Conservation (phyloP, 225 moss, liverwort and hornwort species). For the Polytrichum commune region DNA sequence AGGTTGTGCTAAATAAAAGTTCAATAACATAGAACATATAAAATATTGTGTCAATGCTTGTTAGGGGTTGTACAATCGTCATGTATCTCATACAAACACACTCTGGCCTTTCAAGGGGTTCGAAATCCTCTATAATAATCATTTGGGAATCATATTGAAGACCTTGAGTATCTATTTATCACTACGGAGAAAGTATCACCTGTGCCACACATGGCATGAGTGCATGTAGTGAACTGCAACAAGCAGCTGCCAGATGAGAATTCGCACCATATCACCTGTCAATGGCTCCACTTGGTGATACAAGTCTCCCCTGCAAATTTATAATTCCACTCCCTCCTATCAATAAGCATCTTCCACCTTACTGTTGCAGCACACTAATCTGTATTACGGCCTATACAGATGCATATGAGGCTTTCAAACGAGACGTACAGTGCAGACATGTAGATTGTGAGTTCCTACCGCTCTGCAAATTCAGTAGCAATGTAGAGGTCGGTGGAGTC, state of each 20-base stretch:
- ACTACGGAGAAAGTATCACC: conserved; percentile 28
- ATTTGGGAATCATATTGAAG: too few species aligned
- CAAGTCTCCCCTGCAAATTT: conserved; percentile 68
- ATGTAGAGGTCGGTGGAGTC: conserved; percentile 82
- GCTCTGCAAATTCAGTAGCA: conserved; percentile 88
- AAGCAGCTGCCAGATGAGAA: conserved; percentile 86
- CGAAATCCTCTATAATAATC: too few species aligned
- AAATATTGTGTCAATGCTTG: too few species aligned
- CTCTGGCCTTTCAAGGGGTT: too few species aligned
- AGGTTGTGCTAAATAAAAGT: too few species aligned
- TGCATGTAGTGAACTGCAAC: conserved; percentile 76
- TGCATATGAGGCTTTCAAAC: neutral
- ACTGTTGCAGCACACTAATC: too few species aligned
- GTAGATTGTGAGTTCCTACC: conserved; percentile 35
- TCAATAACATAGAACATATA: too few species aligned
- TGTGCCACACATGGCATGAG: conserved; percentile 94
- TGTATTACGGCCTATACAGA: neutral
- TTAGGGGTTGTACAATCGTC: too few species aligned
- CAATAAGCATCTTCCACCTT: too few species aligned
- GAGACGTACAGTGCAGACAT: neutral
- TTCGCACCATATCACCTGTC: conserved; percentile 60
- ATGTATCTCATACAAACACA: too few species aligned
- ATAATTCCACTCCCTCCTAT: too few species aligned
- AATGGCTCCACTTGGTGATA: conserved; percentile 71
- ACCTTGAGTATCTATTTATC: too few species aligned